A percentile compares a stretch with the other conserved stretches of the same genome.
Conservation (phyloP, 371 early-diverging fungal species). For the Mortierella sp. region DNA sequence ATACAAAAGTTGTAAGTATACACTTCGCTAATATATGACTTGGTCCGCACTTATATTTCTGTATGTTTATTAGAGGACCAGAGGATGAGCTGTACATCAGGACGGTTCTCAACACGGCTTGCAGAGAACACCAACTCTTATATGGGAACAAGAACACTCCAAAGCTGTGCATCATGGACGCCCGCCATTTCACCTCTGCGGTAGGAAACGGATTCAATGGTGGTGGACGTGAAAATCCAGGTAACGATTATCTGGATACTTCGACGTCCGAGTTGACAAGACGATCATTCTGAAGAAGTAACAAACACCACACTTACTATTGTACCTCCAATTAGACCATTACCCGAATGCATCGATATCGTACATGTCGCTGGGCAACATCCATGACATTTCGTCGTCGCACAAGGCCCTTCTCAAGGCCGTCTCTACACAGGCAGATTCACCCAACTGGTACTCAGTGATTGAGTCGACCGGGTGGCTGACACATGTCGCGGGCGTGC, state of each 20-base stretch:
- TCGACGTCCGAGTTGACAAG: neutral
- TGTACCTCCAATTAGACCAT: conserved; percentile 26
- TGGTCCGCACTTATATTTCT: neutral
- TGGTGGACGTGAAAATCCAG: conserved; percentile 61
- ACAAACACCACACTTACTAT: neutral
- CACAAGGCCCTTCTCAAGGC: conserved; percentile 55
- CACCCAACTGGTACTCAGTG: conserved; percentile 53
- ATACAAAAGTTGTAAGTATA: neutral
- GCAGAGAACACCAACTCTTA: conserved; percentile 18
- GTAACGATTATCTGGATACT: conserved; percentile 15
- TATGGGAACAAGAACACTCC: neutral
- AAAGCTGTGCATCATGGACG: conserved; percentile 61
- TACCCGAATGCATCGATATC: conserved; percentile 58
- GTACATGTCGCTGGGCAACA: conserved; percentile 54
- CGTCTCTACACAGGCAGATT: conserved; percentile 45
- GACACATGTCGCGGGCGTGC: conserved; percentile 53
- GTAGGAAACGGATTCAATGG: conserved; percentile 54
- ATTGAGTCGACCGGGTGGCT: conserved; percentile 60
- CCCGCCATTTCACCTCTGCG: conserved; percentile 55
- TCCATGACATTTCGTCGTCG: conserved; percentile 55
- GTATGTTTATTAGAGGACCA: conserved; percentile 26
- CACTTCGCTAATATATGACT: neutral
- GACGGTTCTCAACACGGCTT: conserved; percentile 38
- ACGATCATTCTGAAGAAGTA: no score
- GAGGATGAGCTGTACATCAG: conserved; percentile 47